phyloP scores from a whole-genome alignment of 1,284 basidiomycete genomes.

The Ustilago shanxiensis region DNA sequence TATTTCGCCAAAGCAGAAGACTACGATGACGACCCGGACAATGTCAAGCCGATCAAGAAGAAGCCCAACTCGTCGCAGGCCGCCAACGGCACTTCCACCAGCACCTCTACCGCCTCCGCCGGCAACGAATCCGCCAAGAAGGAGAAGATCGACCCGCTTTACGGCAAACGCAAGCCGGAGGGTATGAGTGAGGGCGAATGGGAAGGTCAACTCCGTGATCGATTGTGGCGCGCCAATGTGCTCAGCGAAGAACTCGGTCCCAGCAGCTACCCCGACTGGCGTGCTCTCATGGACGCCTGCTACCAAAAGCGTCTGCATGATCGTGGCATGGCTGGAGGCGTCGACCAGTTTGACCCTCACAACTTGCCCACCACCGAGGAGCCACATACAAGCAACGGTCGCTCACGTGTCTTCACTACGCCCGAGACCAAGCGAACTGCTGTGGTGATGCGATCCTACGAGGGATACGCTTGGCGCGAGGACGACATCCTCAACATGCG shows the following conservation, averaged over 20 bases:
- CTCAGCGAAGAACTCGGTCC: slow-evolving; percentile 63
- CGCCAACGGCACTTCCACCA: slow-evolving; percentile 16
- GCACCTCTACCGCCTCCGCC: slow-evolving; percentile 12
- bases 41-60: slow-evolving; percentile 58
- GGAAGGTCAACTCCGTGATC: slow-evolving; percentile 64
- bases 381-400: slow-evolving; percentile 36
- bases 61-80: slow-evolving; percentile 15
- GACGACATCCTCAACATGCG: slow-evolving; percentile 70
- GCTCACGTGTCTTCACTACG: slow-evolving; percentile 56
- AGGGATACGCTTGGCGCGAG: slow-evolving; percentile 69
- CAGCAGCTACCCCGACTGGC: slow-evolving; percentile 66
- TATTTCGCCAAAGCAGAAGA: slow-evolving; percentile 52
- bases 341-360: slow-evolving; percentile 58
- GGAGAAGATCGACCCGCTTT: slow-evolving; percentile 62
- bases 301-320: slow-evolving; percentile 64
- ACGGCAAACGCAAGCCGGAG: slow-evolving; percentile 61
- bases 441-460: slow-evolving; percentile 67
- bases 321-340: slow-evolving; percentile 62
- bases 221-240: slow-evolving; percentile 62
- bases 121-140: slow-evolving; percentile 17
- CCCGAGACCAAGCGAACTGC: slow-evolving; percentile 68
- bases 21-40: slow-evolving; percentile 68
- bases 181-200: slow-evolving; percentile 61
- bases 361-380: slow-evolving; percentile 45
- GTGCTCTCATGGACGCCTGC: slow-evolving; percentile 68